Conservation (phyloP, 305 asterid species). For the Withania somnifera region DNA sequence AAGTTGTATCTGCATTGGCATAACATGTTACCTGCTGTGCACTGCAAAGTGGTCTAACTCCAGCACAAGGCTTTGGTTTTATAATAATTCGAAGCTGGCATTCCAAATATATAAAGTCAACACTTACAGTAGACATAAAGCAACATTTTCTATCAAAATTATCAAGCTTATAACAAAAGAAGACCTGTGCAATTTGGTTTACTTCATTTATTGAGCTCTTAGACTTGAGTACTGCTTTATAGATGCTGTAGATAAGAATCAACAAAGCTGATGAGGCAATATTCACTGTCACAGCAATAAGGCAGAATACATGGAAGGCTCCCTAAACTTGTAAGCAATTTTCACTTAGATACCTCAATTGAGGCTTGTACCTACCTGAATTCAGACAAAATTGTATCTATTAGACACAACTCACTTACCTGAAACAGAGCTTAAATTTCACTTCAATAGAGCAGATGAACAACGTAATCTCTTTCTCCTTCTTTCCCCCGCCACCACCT, state of each 20-base stretch:
- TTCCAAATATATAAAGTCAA: conserved; percentile 16
- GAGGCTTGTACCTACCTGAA: neutral
- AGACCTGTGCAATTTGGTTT: conserved; percentile 86
- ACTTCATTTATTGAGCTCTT: conserved; percentile 77
- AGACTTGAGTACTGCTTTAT: conserved; percentile 59
- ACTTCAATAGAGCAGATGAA: neutral
- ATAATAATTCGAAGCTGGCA: conserved; percentile 74
- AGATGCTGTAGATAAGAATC: conserved; percentile 50
- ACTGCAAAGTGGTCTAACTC: conserved; percentile 78
- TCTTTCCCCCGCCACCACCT: neutral
- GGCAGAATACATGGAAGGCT: neutral
- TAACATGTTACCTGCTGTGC: conserved; percentile 65
- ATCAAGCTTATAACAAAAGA: conserved; percentile 13
- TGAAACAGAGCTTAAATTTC: neutral
- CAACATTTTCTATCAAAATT: conserved; percentile 10
- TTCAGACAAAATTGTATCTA: neutral
- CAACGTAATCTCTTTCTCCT: neutral
- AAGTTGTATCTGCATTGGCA: neutral
- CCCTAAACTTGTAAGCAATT: neutral
- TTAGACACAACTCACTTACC: neutral
- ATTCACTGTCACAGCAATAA: neutral
- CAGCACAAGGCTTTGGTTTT: conserved; percentile 76
- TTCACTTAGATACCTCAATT: neutral
- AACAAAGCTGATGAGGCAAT: neutral
- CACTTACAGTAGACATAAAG: conserved; percentile 5